These are phyloP conservation scores for Populus davidiana DNA, from an alignment of 345 rosid species.

Conservation along the genomic window DNA sequence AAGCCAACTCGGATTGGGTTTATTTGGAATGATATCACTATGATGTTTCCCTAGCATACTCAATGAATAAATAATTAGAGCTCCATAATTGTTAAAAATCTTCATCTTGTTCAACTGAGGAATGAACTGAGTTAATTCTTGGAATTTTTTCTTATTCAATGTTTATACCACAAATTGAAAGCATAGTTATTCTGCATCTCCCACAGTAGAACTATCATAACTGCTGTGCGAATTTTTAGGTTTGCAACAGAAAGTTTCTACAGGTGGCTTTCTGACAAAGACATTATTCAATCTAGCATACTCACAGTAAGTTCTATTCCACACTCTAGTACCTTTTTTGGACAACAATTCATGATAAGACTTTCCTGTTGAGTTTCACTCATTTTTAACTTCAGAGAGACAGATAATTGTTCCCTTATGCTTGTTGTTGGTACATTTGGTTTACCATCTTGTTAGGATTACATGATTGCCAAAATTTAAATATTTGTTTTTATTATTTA, in stretches of 20 bases:
- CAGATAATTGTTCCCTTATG: neutral
- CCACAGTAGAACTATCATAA: constrained; percentile 7
- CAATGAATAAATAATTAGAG: neutral
- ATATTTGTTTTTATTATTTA: constrained; percentile 4
- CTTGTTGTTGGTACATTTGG: neutral
- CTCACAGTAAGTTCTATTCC: constrained; percentile 54
- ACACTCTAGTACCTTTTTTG: neutral
- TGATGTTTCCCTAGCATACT: neutral
- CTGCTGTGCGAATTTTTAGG: constrained; percentile 42
- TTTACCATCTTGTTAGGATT: neutral
- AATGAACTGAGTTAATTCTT: neutral
- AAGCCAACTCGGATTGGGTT: neutral
- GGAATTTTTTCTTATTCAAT: neutral
- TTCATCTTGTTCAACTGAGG: neutral
- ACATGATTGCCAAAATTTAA: neutral
- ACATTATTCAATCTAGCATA: constrained; percentile 69
- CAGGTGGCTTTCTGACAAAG: constrained; percentile 59
- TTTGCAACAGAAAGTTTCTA: constrained; percentile 72
- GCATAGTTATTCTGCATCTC: neutral
- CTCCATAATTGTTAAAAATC: neutral
- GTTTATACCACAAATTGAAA: neutral
- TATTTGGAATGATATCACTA: neutral
- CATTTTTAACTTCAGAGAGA: neutral
- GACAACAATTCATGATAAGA: neutral
- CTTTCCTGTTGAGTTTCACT: neutral